Conservation (phyloP, 768 basidiomycete genomes). For the Gloeophyllum trabeum region DNA sequence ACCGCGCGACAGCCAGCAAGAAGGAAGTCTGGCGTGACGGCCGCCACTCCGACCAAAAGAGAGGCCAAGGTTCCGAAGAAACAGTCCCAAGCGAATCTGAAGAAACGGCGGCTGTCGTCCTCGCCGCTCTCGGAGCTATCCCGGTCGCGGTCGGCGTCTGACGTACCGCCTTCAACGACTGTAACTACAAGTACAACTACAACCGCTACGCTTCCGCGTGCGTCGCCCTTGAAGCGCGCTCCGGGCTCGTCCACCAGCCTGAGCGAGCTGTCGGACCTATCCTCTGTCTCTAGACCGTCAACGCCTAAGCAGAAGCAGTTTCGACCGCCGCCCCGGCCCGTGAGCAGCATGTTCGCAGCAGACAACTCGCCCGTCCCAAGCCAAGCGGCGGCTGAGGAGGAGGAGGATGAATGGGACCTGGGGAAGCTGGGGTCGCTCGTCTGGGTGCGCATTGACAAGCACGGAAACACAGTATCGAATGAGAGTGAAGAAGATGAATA, state of each 20-base stretch:
- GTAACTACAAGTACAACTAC: too few relatives aligned
- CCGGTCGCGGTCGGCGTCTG: too few relatives aligned
- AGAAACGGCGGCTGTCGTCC: too few relatives aligned
- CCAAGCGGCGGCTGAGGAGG: background rate
- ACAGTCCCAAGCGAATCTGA: too few relatives aligned
- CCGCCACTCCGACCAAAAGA: background rate
- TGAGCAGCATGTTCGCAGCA: too few relatives aligned
- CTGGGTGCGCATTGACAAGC: conserved; percentile 41
- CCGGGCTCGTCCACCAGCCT: background rate
- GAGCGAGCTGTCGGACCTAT: background rate
- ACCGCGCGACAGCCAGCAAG: conserved; percentile 5
- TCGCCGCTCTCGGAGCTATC: too few relatives aligned
- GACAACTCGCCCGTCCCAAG: conserved; percentile 3
- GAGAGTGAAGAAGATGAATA: conserved; percentile 15
- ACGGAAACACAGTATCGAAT: conserved; percentile 19
- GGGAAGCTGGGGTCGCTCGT: conserved; percentile 27
- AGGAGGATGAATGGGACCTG: conserved; percentile 9
- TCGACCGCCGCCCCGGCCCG: too few relatives aligned
- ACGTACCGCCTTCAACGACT: too few relatives aligned
- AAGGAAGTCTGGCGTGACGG: background rate
- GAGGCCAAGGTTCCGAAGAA: too few relatives aligned
- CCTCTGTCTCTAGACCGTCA: conserved; percentile 6
- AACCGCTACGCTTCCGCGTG: background rate
- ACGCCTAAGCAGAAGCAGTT: conserved; percentile 8
- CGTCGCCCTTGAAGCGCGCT: background rate